These are phyloP conservation scores for Cryphonectria parasitica DNA, from an alignment of 2,329 filamentous ascomycete species.

Conservation along the genomic window DNA sequence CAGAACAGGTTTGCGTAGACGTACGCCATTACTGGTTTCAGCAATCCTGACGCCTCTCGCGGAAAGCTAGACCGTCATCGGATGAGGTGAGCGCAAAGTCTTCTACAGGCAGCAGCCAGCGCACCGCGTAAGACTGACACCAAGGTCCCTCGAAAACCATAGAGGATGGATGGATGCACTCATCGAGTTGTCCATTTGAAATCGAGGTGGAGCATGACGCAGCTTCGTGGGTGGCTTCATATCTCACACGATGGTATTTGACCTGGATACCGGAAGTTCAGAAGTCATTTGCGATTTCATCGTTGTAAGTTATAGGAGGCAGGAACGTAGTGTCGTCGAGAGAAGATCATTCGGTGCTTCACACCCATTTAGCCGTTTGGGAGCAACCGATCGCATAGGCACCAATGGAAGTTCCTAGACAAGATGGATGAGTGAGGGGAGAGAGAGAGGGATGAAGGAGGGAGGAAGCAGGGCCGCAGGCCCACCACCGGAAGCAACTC, in stretches of 20 bases:
- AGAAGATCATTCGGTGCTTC: neutral
- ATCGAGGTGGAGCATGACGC: neutral
- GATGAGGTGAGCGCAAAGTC: neutral
- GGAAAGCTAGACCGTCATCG: neutral
- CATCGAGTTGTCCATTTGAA: neutral
- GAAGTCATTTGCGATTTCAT: neutral
- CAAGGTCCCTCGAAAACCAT: neutral
- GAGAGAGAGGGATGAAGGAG: neutral
- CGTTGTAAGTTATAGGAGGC: neutral
- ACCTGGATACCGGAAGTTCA: neutral
- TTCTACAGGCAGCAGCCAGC: neutral
- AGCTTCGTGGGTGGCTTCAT: neutral
- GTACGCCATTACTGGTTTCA: too few relatives aligned
- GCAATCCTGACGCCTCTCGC: too few relatives aligned
- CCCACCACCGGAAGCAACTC: neutral
- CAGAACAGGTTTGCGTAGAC: too few relatives aligned
- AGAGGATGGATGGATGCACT: neutral
- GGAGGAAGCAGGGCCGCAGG: neutral
- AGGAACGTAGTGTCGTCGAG: neutral
- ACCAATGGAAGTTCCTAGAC: neutral
- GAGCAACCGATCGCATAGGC: neutral
- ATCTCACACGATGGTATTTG: neutral
- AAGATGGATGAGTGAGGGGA: neutral
- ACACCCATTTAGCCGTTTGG: neutral
- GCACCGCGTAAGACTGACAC: neutral